Conservation (phyloP, 2,329 filamentous ascomycete genomes). For the Lasiodiplodia sp. region DNA sequence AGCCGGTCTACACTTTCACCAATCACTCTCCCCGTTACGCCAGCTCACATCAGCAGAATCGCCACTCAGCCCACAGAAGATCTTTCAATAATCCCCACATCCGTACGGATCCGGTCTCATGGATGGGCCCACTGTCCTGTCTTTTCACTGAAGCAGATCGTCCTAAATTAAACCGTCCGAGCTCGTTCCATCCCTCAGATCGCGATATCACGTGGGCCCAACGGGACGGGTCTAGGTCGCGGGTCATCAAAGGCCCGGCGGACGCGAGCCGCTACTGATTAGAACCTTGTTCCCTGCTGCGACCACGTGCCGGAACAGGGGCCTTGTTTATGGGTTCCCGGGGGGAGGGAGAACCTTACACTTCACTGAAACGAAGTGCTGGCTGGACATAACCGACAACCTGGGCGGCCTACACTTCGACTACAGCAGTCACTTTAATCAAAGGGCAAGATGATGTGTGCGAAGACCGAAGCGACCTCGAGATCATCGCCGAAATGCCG, state of each 20-base stretch:
- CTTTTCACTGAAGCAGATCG: conserved; percentile 9
- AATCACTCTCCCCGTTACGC: not conserved
- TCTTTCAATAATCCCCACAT: conserved; percentile 2
- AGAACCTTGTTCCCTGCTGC: conserved; percentile 21
- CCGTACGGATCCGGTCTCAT: not conserved
- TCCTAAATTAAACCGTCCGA: conserved; percentile 20
- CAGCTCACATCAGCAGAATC: not conserved
- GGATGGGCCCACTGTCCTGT: conserved; percentile 15
- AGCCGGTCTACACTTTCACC: not conserved
- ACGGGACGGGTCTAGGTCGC: conserved; percentile 18
- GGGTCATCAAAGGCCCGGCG: conserved; percentile 20
- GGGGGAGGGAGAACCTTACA: not conserved
- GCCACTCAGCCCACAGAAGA: conserved; percentile 10
- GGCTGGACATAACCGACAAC: not conserved
- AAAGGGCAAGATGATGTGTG: conserved; percentile 9
- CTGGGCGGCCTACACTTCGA: not conserved
- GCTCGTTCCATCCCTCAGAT: conserved; percentile 12
- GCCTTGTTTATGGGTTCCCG: not conserved
- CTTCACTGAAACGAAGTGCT: not conserved
- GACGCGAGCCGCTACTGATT: conserved; percentile 15
- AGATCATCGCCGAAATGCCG: conserved; percentile 17
- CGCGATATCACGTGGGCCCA: conserved; percentile 26
- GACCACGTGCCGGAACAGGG: conserved; percentile 14
- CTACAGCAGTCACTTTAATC: not conserved
- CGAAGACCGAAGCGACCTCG: conserved; percentile 1